phyloP scores from a whole-genome alignment of 306 rosid genomes.

The Alnus glutinosa region DNA sequence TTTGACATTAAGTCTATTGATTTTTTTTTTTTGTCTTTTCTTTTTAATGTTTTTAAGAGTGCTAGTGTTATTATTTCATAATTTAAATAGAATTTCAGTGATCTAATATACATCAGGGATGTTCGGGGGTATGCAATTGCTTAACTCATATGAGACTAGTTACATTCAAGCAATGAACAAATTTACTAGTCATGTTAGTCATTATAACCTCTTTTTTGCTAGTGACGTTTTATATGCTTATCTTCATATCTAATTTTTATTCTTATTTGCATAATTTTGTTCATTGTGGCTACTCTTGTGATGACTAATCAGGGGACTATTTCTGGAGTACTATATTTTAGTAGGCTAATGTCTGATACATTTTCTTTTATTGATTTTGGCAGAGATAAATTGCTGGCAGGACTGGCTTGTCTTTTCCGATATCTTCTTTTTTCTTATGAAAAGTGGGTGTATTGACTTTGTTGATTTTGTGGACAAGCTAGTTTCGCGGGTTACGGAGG shows the following conservation, averaged over 20 bases:
- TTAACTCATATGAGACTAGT: not conserved
- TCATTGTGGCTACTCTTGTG: conserved; percentile 17
- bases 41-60: not conserved
- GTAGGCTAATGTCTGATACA: conserved; percentile 30
- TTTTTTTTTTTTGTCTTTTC: not conserved
- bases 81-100: not conserved
- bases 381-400: conserved; percentile 99
- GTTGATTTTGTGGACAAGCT: conserved; percentile 96
- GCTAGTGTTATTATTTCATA: not conserved
- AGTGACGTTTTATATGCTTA: not conserved
- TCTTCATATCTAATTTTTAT: not conserved
- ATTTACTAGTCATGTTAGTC: not conserved
- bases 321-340: conserved; percentile 15
- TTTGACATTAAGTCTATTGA: not conserved
- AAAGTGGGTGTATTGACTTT: conserved; percentile 95
- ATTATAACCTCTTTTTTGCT: not conserved
- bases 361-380: conserved; percentile 41
- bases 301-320: conserved; percentile 19
- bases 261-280: not conserved
- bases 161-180: not conserved
- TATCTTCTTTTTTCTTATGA: conserved; percentile 80
- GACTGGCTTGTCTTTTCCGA: conserved; percentile 98
- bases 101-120: not conserved
- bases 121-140: not conserved
- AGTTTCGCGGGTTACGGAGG: conserved; percentile 78